phyloP scores from a whole-genome alignment of 768 basidiomycete genomes.

The Leucocoprinus birnbaumii region DNA sequence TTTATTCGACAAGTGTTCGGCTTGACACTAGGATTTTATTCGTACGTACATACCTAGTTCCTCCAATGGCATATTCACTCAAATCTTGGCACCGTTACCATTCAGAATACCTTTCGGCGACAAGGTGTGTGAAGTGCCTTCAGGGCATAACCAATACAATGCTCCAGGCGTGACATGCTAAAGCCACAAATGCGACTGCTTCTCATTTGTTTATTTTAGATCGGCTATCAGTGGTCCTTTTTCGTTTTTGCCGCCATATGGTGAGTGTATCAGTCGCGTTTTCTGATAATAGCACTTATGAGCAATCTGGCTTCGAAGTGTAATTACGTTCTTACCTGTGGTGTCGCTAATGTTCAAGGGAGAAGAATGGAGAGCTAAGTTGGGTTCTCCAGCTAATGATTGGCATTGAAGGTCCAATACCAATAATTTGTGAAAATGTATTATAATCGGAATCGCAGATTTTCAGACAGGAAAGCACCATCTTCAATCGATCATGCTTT shows the following conservation, averaged over 20 bases:
- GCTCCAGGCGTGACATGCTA: background rate
- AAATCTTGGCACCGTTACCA: background rate
- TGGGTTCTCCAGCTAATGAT: slow-evolving; percentile 20
- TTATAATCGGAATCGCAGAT: no score
- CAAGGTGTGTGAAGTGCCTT: slow-evolving; percentile 19
- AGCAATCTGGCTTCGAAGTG: slow-evolving; percentile 17
- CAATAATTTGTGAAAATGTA: no score
- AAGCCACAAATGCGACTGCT: background rate
- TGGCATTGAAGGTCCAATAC: no score
- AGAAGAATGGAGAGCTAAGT: slow-evolving; percentile 27
- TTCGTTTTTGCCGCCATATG: slow-evolving; percentile 33
- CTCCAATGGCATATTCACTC: background rate
- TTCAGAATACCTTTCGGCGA: slow-evolving; percentile 34
- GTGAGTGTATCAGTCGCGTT: slow-evolving; percentile 16
- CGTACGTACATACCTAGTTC: slow-evolving; percentile 18
- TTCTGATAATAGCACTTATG: background rate
- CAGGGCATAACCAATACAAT: no score
- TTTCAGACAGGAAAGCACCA: no score
- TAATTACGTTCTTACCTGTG: slow-evolving; percentile 32
- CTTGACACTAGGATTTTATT: slow-evolving; percentile 35
- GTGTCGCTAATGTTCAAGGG: slow-evolving; percentile 30
- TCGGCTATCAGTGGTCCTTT: slow-evolving; percentile 36
- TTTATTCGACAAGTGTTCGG: slow-evolving; percentile 36
- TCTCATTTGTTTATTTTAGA: slow-evolving; percentile 22
- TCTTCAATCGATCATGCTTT: no score